Conservation (phyloP, 2,329 filamentous ascomycete genomes). For the Onygenales sp. region DNA sequence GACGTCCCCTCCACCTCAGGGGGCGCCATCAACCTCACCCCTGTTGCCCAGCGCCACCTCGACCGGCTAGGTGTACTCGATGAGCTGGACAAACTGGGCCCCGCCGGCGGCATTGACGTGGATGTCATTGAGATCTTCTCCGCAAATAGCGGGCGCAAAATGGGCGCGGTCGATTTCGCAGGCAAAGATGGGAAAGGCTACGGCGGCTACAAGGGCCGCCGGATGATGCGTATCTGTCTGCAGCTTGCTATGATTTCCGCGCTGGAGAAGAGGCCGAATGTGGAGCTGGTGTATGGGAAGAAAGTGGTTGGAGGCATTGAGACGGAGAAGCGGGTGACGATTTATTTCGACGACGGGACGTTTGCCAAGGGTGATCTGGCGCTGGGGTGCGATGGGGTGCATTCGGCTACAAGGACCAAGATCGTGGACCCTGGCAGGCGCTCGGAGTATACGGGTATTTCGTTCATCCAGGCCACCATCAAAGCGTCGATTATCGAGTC, state of each 20-base stretch:
- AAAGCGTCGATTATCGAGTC: conserved; percentile 16
- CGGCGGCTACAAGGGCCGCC: conserved; percentile 30
- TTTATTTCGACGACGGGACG: conserved; percentile 30
- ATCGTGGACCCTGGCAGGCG: conserved; percentile 26
- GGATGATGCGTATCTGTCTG: conserved; percentile 33
- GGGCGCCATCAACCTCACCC: conserved; percentile 36
- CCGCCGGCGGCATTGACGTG: conserved; percentile 31
- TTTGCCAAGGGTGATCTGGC: conserved; percentile 25
- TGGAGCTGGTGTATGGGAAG: conserved; percentile 34
- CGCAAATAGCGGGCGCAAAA: conserved; percentile 26
- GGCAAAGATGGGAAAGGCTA: conserved; percentile 28
- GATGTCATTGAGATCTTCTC: conserved; percentile 33
- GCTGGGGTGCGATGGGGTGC: conserved; percentile 33
- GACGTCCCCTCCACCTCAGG: conserved; percentile 33
- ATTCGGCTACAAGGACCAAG: conserved; percentile 27
- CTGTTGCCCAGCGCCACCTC: conserved; percentile 35
- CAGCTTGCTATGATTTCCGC: conserved; percentile 32
- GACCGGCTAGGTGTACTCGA: conserved; percentile 31
- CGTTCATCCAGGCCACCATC: conserved; percentile 29
- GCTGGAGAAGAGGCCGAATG: conserved; percentile 24
- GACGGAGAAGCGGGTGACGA: conserved; percentile 19
- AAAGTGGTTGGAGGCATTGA: conserved; percentile 30
- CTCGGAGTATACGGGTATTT: conserved; percentile 33
- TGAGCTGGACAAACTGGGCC: conserved; percentile 28
- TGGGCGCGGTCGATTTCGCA: conserved; percentile 31